Conservation (phyloP, 169 alveolate genomes). For the Cystoisospora suis region DNA sequence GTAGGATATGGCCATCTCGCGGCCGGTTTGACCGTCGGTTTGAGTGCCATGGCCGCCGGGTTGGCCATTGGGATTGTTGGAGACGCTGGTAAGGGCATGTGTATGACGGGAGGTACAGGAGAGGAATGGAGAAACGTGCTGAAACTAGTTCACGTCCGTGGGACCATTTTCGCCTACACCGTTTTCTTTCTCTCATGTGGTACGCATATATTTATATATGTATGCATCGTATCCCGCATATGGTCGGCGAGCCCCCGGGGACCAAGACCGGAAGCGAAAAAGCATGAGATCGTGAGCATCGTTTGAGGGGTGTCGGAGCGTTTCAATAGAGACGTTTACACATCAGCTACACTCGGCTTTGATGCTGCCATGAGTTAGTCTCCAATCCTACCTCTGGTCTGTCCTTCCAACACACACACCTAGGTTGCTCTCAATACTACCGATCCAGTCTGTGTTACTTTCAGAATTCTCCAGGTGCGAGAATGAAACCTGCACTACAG, state of each 20-base stretch:
- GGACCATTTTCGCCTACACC: neutral
- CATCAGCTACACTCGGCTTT: too few species aligned
- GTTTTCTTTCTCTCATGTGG: neutral
- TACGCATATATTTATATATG: neutral
- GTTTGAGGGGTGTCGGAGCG: too few species aligned
- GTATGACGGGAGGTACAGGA: neutral
- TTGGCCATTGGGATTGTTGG: conserved; percentile 99
- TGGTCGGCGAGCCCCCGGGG: too few species aligned
- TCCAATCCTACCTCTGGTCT: too few species aligned
- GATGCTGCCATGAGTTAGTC: too few species aligned
- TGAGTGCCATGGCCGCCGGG: conserved; percentile 94
- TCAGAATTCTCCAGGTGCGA: neutral
- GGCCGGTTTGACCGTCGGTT: conserved; percentile 78
- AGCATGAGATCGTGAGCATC: too few species aligned
- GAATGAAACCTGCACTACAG: too few species aligned
- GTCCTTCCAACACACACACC: too few species aligned
- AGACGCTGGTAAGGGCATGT: conserved; percentile 91
- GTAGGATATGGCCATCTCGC: conserved; percentile 95
- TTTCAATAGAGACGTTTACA: too few species aligned
- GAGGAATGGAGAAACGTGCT: neutral
- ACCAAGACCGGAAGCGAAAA: too few species aligned
- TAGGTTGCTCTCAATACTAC: too few species aligned
- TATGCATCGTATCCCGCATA: too few species aligned
- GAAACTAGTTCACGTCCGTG: neutral
- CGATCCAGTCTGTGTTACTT: neutral